Evolutionary conservation across 2,329 filamentous ascomycete species (phyloP).

Genomic region (Fusarium gaditjirri): DNA sequence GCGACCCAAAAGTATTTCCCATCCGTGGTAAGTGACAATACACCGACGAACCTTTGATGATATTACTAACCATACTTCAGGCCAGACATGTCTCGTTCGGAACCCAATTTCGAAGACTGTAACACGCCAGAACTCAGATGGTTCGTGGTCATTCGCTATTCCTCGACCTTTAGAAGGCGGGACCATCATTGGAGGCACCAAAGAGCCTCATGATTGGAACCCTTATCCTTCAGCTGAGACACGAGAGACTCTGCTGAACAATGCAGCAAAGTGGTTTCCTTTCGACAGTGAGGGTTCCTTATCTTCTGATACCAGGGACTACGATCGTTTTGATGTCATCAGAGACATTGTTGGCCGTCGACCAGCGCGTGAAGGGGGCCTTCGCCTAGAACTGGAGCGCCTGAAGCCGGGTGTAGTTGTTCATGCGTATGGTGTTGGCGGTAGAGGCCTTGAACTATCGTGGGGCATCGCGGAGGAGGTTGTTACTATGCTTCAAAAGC

Average conservation of each 20-base stretch:
- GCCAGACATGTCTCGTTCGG: conserved; percentile 2
- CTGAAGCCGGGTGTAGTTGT: not conserved
- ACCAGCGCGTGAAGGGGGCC: not conserved
- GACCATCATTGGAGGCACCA: not conserved
- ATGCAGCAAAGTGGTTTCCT: conserved; percentile 6
- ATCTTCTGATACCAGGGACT: rapidly evolving
- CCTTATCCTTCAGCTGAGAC: not conserved
- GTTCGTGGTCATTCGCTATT: conserved; percentile 6
- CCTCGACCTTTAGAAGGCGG: conserved; percentile 3
- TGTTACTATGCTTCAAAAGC: not conserved
- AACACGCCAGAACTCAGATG: not conserved
- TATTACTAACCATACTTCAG: not conserved
- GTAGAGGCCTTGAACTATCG: conserved; percentile 4
- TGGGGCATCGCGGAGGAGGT: conserved; percentile 3
- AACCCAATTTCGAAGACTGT: not conserved
- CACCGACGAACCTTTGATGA: rapidly evolving
- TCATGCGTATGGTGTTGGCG: conserved; percentile 6
- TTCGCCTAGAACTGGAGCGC: not conserved
- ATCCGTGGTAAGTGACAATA: not conserved
- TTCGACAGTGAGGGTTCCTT: not conserved
- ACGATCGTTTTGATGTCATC: not conserved
- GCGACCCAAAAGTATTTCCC: not conserved
- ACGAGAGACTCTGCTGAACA: not conserved
- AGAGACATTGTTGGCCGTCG: conserved; percentile 9
- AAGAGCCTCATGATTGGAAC: not conserved